Base-by-base conservation (phyloP, 371 early-diverging fungal species). In the Haplosporangium sp. region DNA sequence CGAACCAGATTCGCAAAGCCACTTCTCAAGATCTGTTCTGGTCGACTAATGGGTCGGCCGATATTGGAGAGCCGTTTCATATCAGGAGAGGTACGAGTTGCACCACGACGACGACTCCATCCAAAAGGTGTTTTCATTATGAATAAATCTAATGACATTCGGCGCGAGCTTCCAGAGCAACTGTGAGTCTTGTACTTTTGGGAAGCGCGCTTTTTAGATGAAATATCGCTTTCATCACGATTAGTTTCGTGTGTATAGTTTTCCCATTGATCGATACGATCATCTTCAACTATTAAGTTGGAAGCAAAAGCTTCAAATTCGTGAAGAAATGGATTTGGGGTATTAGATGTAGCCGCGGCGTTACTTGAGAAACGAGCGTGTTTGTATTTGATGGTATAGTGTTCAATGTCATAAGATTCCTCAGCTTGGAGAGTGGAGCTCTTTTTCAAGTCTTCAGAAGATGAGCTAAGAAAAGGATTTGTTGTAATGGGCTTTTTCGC, bases 101-200 rank as follows among this genome's bases (percentile, higher is more conserved):
- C 84, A 67, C 66, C 59, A 37, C 65, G 81, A 47, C 39, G 83
- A 34, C 63, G 66, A 40, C 63, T 65, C 70, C 73, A 69, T 20
- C 40, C 56, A 59, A 77, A 73, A 3, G 70, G 73, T 5, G 60
- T 47, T 39, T 73, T 27, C 27, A 27, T 27, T 27, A 27, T 73
- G 69, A 77, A 62, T 6, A 69, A 40, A 48, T 77, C 67, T 7
- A 73, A 55, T 8, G 78, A 77, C 45, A 77, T 58, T 37, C 78
- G 34, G 20, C 73, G 73, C 4, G 70, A 45, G 6, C 39, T 55
- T n/a, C 35, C 45, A 15, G 52, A 19, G 2, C 39, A 39, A 27
- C 55, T 55, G 19, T 42, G 57, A 37, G n/a, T n/a, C 60, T 66
- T 58, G 13, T 66, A 15, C 19, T 50, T 47, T 44, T 44, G 55